Conservation (phyloP, 371 early-diverging fungal genomes). For the Circinella minor region DNA sequence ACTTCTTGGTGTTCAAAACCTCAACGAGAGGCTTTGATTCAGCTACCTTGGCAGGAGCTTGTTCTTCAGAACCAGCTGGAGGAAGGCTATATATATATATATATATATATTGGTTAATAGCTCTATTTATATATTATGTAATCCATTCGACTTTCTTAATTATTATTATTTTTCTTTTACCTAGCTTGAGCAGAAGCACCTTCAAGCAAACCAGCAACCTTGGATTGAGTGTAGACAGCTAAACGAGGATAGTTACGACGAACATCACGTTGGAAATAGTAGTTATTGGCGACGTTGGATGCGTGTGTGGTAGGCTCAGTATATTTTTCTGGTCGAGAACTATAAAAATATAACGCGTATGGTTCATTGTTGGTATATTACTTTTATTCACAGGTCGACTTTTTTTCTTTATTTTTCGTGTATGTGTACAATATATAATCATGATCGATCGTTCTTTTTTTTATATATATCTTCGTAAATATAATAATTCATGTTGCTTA, state of each 20-base stretch:
- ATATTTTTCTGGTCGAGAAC: conserved; percentile 61
- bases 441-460: conserved; percentile 1
- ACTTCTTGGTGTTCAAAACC: conserved; percentile 39
- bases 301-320: conserved; percentile 58
- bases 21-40: conserved; percentile 48
- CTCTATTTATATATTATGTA: background rate
- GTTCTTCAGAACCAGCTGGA: conserved; percentile 29
- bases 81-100: conserved; percentile 27
- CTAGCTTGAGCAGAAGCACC: conserved; percentile 49
- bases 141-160: background rate
- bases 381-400: too few species aligned
- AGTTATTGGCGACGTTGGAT: conserved; percentile 78
- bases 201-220: conserved; percentile 71
- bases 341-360: conserved; percentile 13
- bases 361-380: background rate
- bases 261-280: conserved; percentile 89
- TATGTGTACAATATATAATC: too few species aligned
- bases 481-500: conserved; percentile 25
- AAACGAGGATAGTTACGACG: conserved; percentile 91
- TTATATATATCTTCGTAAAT: background rate
- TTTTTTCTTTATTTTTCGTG: too few species aligned
- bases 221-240: conserved; percentile 81
- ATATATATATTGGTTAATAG: too few species aligned
- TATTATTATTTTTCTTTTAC: conserved; percentile 24
- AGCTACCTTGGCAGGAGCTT: conserved; percentile 25